Evolutionary conservation across 2,329 filamentous ascomycete genomes (phyloP), one percentile per base, ranked within the genome.

Genomic region (Dothidotthia symphoricarpi): DNA sequence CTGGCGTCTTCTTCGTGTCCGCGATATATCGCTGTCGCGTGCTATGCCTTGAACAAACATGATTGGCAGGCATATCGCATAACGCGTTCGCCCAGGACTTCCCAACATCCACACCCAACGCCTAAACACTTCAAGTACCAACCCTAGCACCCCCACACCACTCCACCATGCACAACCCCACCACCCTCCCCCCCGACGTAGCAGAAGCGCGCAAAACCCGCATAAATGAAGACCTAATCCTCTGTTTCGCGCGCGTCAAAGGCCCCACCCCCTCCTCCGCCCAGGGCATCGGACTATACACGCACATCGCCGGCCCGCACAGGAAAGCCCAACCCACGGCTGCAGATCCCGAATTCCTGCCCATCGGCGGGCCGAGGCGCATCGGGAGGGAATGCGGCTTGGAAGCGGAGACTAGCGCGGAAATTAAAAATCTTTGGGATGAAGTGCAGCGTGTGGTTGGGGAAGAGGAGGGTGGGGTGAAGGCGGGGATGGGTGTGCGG

Each of bases 251-350:
- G 14, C 34, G 28, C 9, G 12, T 7, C 25, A 39, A 4, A 32
- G 16, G 14, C 14, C 26, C 37, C 12, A 30, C 17, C 5, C 36
- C 41, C 3, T 41, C 46, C 2, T 42, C 45, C 4, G 29, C 57
- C 8, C 41, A 45, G 38, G 58, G 59, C 9, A 47, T 58, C 9
- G 59, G 58, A 5, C 29, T 55, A 6, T 64, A 57, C 27, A 62
- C 58, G 2, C 58, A 64, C 19, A 36, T 55, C 6, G 43, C 43
- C 19, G 30, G 39, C 8, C 30, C 19, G 13, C 34, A 29, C 12
- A 19, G 25, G 10, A 33, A 40, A 16, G 4, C 14, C 15, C 12
- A 12, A 8, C 17, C 13, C 3, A 17, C 19, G 9, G 16, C 28
- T 13, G 28, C 12, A 24, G 10, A 9, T 12, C 24, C 32, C 22